Conservation (phyloP, 352 stramenopile genomes). For the Pythium dissimile region DNA sequence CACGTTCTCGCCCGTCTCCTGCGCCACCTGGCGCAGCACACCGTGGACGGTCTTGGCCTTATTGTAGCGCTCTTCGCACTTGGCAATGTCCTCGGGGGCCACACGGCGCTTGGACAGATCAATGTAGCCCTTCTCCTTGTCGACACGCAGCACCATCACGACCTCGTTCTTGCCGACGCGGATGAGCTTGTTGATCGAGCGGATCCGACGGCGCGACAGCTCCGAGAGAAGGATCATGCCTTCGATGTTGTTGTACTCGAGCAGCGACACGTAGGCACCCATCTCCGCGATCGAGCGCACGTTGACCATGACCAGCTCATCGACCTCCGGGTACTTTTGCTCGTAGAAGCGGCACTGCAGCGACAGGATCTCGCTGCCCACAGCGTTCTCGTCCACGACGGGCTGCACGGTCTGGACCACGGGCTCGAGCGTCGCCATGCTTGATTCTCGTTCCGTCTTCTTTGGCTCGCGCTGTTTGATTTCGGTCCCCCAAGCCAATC, state of each 20-base stretch:
- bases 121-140: constrained; percentile 99
- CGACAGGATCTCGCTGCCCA: constrained; percentile 67
- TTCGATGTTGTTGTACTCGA: constrained; percentile 99
- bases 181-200: constrained; percentile 99
- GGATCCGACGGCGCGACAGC: constrained; percentile 97
- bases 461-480: background rate
- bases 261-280: constrained; percentile 99
- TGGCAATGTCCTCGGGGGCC: constrained; percentile 98
- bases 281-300: constrained; percentile 98
- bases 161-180: constrained; percentile 99
- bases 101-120: constrained; percentile 99
- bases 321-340: constrained; percentile 95
- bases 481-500: background rate
- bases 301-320: constrained; percentile 96
- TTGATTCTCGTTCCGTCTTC: background rate
- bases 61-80: constrained; percentile 99
- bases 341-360: constrained; percentile 91
- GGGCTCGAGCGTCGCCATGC: constrained; percentile 14
- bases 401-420: constrained; percentile 14
- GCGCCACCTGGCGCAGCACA: constrained; percentile 83
- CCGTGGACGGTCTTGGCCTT: constrained; percentile 99
- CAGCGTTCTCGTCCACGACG: constrained; percentile 37
- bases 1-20: constrained; percentile 72
- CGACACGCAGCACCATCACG: constrained; percentile 99
- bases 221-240: constrained; percentile 99